These are phyloP conservation scores for Collybia sp. DNA, from an alignment of 768 basidiomycete genomes.

Conservation along the genomic window DNA sequence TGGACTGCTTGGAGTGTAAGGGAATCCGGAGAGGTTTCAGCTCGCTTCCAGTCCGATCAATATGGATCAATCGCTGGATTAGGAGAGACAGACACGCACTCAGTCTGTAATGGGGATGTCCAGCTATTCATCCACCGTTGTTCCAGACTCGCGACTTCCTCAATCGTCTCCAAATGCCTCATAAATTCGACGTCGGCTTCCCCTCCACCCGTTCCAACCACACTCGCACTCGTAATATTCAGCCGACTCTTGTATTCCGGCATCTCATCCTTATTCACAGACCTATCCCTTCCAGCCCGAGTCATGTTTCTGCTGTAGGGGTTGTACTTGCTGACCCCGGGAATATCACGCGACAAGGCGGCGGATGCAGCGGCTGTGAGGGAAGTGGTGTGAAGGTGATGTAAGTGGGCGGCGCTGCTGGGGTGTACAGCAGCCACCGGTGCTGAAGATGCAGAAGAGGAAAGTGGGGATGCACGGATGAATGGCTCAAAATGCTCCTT, in stretches of 20 bases:
- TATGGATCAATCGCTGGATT: constrained; percentile 4
- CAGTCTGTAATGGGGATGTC: constrained; percentile 58
- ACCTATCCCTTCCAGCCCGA: constrained; percentile 46
- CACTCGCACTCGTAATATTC: constrained; percentile 54
- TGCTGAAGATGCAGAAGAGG: constrained; percentile 53
- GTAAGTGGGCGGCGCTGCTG: constrained; percentile 54
- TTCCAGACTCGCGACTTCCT: constrained; percentile 65
- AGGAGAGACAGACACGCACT: constrained; percentile 36
- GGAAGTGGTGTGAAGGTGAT: constrained; percentile 72
- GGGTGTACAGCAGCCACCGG: constrained; percentile 37
- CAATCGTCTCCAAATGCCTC: constrained; percentile 53
- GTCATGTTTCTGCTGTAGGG: constrained; percentile 43
- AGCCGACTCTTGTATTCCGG: constrained; percentile 70
- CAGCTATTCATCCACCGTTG: constrained; percentile 83
- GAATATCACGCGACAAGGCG: constrained; percentile 83
- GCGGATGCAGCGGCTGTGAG: constrained; percentile 89
- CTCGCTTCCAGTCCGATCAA: constrained; percentile 51
- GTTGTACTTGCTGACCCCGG: constrained; percentile 77
- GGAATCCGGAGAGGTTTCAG: constrained; percentile 88
- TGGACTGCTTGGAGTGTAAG: constrained; percentile 89
- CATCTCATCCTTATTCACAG: constrained; percentile 72
- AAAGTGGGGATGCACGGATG: constrained; percentile 76
- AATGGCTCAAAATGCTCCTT: constrained; percentile 98
- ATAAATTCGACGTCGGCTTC: constrained; percentile 71
- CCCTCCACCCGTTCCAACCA: constrained; percentile 52